A percentile compares a stretch with the other conserved stretches of the same genome.
phyloP scores from a whole-genome alignment of 2,329 filamentous ascomycete genomes.

The Atkinsonella texensis region DNA sequence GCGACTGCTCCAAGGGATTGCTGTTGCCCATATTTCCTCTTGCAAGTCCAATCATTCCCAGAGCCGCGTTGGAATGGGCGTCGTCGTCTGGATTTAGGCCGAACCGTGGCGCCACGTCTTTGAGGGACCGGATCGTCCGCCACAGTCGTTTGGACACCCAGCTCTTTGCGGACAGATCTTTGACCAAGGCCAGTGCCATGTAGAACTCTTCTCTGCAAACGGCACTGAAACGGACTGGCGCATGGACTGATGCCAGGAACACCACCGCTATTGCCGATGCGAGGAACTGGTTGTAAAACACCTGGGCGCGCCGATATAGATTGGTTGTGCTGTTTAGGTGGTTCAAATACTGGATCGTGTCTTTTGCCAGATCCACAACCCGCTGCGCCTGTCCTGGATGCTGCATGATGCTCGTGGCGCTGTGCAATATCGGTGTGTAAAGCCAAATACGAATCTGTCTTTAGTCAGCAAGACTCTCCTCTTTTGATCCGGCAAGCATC shows the following conservation, averaged over 20 bases:
- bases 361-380: constrained; percentile 62
- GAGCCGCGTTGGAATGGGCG: constrained; percentile 37
- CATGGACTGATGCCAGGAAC: constrained; percentile 66
- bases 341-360: constrained; percentile 60
- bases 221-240: constrained; percentile 57
- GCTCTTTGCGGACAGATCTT: constrained; percentile 58
- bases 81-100: constrained; percentile 42
- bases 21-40: constrained; percentile 19
- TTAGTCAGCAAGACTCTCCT: background rate
- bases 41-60: constrained; percentile 45
- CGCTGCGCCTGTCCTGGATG: constrained; percentile 63
- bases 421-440: constrained; percentile 78
- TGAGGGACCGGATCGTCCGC: constrained; percentile 58
- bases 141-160: constrained; percentile 63
- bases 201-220: constrained; percentile 66
- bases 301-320: constrained; percentile 59
- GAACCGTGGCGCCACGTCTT: constrained; percentile 58
- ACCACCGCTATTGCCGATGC: constrained; percentile 63
- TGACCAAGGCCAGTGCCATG: constrained; percentile 62
- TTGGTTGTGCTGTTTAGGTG: constrained; percentile 61
- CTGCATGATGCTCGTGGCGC: constrained; percentile 67
- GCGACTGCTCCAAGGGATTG: constrained; percentile 9
- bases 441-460: constrained; percentile 66
- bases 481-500: no score
- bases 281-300: constrained; percentile 72